Percentiles rank a stretch among this genome's conserved stretches.
Conservation (phyloP, 164 flowering plant species). For the Macadamia integrifolia region DNA sequence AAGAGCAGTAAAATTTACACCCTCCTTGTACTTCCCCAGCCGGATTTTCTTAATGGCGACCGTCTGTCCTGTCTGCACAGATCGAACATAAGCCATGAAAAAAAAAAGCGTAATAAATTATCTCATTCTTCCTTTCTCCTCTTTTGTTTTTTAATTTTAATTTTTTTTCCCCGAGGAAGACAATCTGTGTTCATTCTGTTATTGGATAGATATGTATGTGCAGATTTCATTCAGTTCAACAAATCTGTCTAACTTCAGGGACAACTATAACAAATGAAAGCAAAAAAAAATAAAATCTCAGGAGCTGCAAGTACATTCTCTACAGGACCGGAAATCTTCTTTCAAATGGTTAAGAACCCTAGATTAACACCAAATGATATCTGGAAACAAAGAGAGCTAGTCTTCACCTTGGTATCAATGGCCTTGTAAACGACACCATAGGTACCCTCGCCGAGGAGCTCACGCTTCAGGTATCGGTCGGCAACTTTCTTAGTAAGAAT, state of each 20-base stretch:
- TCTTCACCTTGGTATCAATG: constrained; percentile 66
- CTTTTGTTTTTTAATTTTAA: background rate
- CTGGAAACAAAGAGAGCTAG: background rate
- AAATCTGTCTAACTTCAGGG: background rate
- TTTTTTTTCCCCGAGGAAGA: too few species aligned
- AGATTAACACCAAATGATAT: background rate
- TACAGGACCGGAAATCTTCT: background rate
- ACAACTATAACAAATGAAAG: background rate
- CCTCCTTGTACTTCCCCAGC: constrained; percentile 89
- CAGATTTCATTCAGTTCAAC: background rate
- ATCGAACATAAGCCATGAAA: constrained; percentile 3
- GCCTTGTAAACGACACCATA: constrained; percentile 96
- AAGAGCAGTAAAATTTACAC: constrained; percentile 91
- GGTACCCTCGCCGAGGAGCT: constrained; percentile 88
- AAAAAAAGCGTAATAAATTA: background rate
- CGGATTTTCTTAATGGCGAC: constrained; percentile 98
- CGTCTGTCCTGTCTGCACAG: constrained; percentile 65
- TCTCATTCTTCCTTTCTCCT: background rate
- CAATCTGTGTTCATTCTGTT: background rate
- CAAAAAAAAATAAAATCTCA: background rate
- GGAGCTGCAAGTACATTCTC: background rate
- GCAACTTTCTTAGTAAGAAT: constrained; percentile 54
- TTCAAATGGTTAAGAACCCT: constrained; percentile 7
- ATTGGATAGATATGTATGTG: background rate
- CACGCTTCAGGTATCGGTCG: constrained; percentile 84